phyloP scores from a whole-genome alignment of 805 yeast genomes.

The Candida sithepensis region DNA sequence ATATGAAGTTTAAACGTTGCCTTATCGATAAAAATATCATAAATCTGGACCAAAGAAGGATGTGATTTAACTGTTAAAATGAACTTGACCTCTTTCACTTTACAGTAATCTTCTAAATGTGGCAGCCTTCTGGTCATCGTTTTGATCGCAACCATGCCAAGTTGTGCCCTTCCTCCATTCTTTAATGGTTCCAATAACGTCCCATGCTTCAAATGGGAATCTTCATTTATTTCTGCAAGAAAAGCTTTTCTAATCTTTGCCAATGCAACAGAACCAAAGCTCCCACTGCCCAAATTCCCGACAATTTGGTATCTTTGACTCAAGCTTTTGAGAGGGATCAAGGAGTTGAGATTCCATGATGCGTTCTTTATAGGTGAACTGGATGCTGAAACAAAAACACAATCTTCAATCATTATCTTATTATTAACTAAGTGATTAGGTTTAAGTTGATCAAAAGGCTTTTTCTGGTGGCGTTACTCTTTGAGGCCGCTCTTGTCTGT shows the following conservation, averaged over 20 bases:
- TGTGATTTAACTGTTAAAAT: slow-evolving; percentile 68
- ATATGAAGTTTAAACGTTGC: slow-evolving; percentile 60
- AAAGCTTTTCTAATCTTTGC: slow-evolving; percentile 44
- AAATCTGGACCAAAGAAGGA: slow-evolving; percentile 65
- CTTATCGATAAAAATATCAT: slow-evolving; percentile 76
- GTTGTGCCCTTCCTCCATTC: slow-evolving; percentile 13
- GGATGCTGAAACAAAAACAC: slow-evolving; percentile 3
- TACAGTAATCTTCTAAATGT: slow-evolving; percentile 51
- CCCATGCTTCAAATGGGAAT: slow-evolving; percentile 27
- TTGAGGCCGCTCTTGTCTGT: too few species aligned
- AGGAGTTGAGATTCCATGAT: not conserved
- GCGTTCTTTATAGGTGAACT: slow-evolving; percentile 1
- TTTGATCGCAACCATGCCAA: slow-evolving; percentile 69
- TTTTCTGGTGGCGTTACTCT: too few species aligned
- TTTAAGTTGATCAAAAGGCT: too few species aligned
- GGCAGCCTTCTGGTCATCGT: slow-evolving; percentile 60
- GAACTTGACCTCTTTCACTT: slow-evolving; percentile 65
- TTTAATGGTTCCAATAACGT: slow-evolving; percentile 50
- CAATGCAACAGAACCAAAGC: slow-evolving; percentile 68
- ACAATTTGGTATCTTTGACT: slow-evolving; percentile 45
- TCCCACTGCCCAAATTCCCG: slow-evolving; percentile 63
- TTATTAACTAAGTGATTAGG: too few species aligned
- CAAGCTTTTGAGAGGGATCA: slow-evolving; percentile 40
- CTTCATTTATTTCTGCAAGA: slow-evolving; percentile 11
- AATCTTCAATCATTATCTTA: slow-evolving; percentile 13